A percentile compares a stretch with the other conserved stretches of the same genome.
phyloP scores from a whole-genome alignment of 805 yeast genomes.

The Candida loeiensis region DNA sequence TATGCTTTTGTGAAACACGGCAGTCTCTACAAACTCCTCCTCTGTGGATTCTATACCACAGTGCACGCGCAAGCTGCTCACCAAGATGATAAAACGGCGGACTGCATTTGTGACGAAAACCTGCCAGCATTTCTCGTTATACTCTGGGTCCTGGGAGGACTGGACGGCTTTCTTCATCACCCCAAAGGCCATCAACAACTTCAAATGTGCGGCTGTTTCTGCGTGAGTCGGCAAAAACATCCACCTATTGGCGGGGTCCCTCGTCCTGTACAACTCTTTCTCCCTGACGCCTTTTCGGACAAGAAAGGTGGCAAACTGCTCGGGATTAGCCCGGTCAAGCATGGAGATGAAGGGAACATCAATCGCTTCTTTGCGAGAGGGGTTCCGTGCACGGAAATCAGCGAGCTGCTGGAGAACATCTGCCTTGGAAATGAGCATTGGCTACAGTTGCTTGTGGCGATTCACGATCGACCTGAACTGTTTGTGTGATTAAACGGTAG shows the following conservation, averaged over 20 bases:
- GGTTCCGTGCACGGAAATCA: no score
- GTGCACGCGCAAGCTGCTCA: slow-evolving; percentile 15
- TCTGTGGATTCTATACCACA: neutral
- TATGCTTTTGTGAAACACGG: neutral
- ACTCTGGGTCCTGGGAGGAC: slow-evolving; percentile 2
- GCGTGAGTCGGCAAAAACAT: neutral
- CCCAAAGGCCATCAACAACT: slow-evolving; percentile 21
- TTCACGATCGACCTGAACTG: no score
- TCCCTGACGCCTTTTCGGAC: no score
- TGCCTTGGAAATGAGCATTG: no score
- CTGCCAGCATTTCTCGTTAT: slow-evolving; percentile 18
- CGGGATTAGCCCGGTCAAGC: no score
- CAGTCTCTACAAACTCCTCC: neutral
- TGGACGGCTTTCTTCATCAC: slow-evolving; percentile 15
- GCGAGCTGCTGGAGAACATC: no score
- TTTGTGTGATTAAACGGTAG: no score
- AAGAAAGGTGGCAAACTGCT: no score
- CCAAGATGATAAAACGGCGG: slow-evolving; percentile 19
- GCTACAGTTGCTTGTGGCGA: no score
- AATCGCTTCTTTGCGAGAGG: no score
- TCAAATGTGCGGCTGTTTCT: slow-evolving; percentile 22
- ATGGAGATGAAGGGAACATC: no score
- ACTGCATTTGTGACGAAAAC: slow-evolving; percentile 22
- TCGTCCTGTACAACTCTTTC: no score
- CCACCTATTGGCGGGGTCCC: neutral